Evolutionary conservation across 2,329 filamentous ascomycete genomes (phyloP), one percentile per base, ranked within the genome.

Genomic region (Trichoderma cornu-damae): DNA sequence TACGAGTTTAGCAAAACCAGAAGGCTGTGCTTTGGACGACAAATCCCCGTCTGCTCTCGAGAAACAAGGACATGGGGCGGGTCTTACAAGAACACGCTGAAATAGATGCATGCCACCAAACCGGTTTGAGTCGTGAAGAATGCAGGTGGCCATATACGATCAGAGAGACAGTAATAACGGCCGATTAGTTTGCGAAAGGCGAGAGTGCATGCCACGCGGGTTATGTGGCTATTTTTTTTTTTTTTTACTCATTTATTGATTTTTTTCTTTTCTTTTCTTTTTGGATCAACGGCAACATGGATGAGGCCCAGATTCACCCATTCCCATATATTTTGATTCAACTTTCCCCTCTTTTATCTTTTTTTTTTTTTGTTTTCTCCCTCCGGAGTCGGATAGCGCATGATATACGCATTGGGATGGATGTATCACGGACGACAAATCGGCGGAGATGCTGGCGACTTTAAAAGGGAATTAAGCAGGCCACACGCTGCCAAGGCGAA

Each of bases 341-440:
- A 16, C 8, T 35, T 16, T 6, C 9, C 37, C 11, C 28, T 35
- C 22, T 57, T 46, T 50, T 30, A 42, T 35, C 26, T 18, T 18
- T 22, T 35, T 28, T 32, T 54, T 44, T 40, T 18, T 18, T 18
- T 22, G 20, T 28, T 32, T 54, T 44, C 34, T 18, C 34, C 34
- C 22, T 49, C 22, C 14, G 46, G 54, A 51, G 46, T 57, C 30
- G 37, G 30, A 26, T 30, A 44, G 46, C 54, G 37, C 43, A 50
- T 49, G 44, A 50, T 43, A 46, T 51, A 57, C 30, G 44, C 35
- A 28, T 44, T 30, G 24, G 54, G 46, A 34, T 26, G 54, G 46
- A 34, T 26, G 24, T 22, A 32, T 18, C 32, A 58, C 16, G 30
- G 55, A 44, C 24, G 38, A 32, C 4, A 47, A 49, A 44, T 11